phyloP scores from a whole-genome alignment of 2,329 filamentous ascomycete species.

The Sclerotinia sclerotiorum region DNA sequence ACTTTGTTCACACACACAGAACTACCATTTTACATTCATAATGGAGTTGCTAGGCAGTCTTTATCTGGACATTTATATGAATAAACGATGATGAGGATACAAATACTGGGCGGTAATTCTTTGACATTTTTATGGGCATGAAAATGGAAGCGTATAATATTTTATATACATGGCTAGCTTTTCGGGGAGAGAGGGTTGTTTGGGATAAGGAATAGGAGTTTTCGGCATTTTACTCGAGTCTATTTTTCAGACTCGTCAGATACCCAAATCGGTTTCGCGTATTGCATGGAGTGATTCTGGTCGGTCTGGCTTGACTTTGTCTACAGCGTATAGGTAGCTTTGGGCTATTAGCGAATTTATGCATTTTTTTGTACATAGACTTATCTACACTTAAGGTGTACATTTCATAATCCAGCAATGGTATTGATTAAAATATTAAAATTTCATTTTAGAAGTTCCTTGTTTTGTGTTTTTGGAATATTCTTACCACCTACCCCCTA shows the following conservation, averaged over 20 bases:
- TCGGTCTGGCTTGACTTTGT: background rate
- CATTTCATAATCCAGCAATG: background rate
- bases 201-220: constrained; percentile 12
- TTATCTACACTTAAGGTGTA: background rate
- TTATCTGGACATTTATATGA: background rate
- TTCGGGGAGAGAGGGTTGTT: background rate
- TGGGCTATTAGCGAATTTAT: background rate
- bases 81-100: background rate
- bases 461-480: background rate
- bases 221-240: background rate
- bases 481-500: no score
- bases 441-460: background rate
- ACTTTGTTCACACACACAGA: background rate
- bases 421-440: background rate
- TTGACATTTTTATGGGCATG: background rate
- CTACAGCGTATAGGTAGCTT: background rate
- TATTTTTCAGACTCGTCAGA: constrained; percentile 1
- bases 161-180: constrained; percentile 1
- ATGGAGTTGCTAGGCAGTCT: background rate
- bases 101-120: background rate
- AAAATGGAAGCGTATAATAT: constrained; percentile 1
- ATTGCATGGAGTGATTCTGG: background rate
- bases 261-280: constrained; percentile 14
- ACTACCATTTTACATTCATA: background rate
- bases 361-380: constrained; percentile 4